These are phyloP conservation scores for Dovyalis caffra DNA, from an alignment of 345 rosid species.

Conservation along the genomic window DNA sequence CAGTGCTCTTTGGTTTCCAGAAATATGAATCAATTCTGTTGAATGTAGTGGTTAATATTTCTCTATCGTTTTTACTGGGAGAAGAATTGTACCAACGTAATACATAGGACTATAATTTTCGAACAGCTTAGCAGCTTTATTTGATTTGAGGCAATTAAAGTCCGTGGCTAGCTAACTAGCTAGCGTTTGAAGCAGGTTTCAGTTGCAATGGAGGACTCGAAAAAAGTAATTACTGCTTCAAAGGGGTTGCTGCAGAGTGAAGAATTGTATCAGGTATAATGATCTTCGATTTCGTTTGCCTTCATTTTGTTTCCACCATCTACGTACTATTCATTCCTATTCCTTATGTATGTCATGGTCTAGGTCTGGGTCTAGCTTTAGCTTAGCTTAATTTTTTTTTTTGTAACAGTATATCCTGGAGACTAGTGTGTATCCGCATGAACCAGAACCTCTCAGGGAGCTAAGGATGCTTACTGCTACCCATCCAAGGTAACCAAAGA, in stretches of 20 bases:
- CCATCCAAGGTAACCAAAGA: constrained; percentile 42
- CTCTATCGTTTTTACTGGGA: too few relatives aligned
- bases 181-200: not conserved
- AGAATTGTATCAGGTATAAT: constrained; percentile 57
- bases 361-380: not conserved
- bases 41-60: too few relatives aligned
- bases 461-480: constrained; percentile 49
- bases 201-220: not conserved
- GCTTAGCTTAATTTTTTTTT: not conserved
- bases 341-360: not conserved
- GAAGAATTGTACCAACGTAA: too few relatives aligned
- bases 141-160: too few relatives aligned
- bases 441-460: constrained; percentile 59
- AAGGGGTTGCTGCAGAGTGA: constrained; percentile 48
- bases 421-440: constrained; percentile 73
- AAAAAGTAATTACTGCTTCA: not conserved
- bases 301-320: not conserved
- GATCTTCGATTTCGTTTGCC: too few relatives aligned
- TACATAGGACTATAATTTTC: too few relatives aligned
- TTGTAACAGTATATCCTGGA: constrained; percentile 56
- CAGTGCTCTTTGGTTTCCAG: too few relatives aligned
- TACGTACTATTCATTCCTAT: not conserved
- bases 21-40: too few relatives aligned
- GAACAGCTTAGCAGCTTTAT: too few relatives aligned
- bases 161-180: too few relatives aligned